A percentile compares a stretch with the other conserved stretches of the same genome.
Evolutionary conservation across 169 alveolate genomes (phyloP).

Genomic region (Perkinsus marinus): DNA sequence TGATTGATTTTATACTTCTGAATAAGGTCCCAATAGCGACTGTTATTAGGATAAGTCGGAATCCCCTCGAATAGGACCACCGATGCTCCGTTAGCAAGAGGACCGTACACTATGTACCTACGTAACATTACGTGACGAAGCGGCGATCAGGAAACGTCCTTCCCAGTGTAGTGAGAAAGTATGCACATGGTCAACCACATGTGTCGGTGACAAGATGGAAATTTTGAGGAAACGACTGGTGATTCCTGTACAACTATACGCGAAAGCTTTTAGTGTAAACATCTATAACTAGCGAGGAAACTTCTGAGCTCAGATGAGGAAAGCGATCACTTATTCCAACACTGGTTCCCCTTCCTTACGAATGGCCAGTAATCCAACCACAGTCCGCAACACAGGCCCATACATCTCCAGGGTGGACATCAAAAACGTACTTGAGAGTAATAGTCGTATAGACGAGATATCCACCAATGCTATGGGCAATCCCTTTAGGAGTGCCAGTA

Average conservation of each 20-base stretch:
- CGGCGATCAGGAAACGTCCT: no score
- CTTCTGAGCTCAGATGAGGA: no score
- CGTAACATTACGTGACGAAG: no score
- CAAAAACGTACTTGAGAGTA: constrained; percentile 71
- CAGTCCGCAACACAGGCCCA: constrained; percentile 87
- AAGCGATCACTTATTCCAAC: no score
- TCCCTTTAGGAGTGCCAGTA: constrained; percentile 91
- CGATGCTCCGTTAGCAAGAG: constrained; percentile 79
- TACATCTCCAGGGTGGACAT: constrained; percentile 65
- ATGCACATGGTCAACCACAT: no score
- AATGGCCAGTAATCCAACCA: constrained; percentile 98
- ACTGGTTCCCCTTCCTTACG: constrained; percentile 1
- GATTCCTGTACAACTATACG: not conserved
- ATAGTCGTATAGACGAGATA: constrained; percentile 70
- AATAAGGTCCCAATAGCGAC: constrained; percentile 67
- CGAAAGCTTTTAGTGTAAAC: no score
- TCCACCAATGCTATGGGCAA: constrained; percentile 84
- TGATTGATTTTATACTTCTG: constrained; percentile 74
- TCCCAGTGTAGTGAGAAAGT: no score
- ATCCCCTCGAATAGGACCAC: constrained; percentile 81
- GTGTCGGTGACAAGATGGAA: no score
- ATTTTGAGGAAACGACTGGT: no score
- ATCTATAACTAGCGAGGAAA: no score
- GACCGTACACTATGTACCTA: constrained; percentile 81
- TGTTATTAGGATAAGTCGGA: constrained; percentile 86